A percentile compares a stretch with the other conserved stretches of the same genome.
These are phyloP conservation scores for Penicillium herquei DNA, from an alignment of 495 filamentous ascomycete species.

Conservation along the genomic window DNA sequence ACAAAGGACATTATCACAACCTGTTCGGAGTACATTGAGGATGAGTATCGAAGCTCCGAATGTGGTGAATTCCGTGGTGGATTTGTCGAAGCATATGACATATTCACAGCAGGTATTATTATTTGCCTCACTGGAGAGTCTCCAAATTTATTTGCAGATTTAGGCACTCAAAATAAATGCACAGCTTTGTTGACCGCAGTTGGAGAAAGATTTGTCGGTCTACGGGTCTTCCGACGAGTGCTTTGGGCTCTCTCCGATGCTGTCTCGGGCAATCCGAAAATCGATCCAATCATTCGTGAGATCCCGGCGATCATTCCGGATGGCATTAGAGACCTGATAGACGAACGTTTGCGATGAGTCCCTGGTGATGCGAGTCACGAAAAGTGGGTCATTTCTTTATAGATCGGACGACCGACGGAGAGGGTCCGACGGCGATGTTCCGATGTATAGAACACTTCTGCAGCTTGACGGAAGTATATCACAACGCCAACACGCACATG, in stretches of 20 bases:
- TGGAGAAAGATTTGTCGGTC: conserved; percentile 16
- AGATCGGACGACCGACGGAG: background rate
- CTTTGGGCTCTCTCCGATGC: conserved; percentile 14
- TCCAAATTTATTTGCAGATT: background rate
- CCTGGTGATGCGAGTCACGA: background rate
- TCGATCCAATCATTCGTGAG: conserved; percentile 12
- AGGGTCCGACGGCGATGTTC: conserved; percentile 1
- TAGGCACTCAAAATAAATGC: conserved; percentile 13
- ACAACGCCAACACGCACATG: background rate
- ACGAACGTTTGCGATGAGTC: background rate
- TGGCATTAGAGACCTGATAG: conserved; percentile 11
- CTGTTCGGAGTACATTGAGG: conserved; percentile 21
- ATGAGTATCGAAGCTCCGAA: conserved; percentile 18
- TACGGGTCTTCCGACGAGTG: conserved; percentile 18
- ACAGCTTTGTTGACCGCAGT: conserved; percentile 14
- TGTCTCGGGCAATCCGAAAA: background rate
- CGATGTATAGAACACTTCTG: background rate
- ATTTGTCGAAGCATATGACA: conserved; percentile 23
- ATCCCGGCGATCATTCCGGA: conserved; percentile 15
- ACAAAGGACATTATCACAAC: conserved; percentile 12
- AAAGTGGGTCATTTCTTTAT: background rate
- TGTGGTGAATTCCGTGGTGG: conserved; percentile 16
- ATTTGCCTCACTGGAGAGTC: conserved; percentile 12
- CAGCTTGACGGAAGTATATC: background rate
- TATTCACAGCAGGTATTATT: conserved; percentile 21